Base-by-base conservation (phyloP, 2,329 filamentous ascomycete genomes). In the Mollisiaceae sp. region DNA sequence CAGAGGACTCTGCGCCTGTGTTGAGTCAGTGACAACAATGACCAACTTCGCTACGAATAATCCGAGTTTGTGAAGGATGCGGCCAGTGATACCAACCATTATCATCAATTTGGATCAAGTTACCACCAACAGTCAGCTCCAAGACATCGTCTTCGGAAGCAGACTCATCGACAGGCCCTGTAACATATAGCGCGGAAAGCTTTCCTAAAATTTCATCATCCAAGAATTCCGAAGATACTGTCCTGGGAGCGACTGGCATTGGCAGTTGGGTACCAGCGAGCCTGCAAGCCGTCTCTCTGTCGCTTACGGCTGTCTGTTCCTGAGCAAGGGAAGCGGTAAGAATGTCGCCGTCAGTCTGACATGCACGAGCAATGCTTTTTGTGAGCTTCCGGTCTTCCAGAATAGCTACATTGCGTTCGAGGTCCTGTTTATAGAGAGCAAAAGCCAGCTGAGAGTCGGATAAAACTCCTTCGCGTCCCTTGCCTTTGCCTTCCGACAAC, bases 321-420 rank as follows among this genome's bases (percentile, higher is more conserved):
- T 66, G 61, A 15, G 56, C 41, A 24, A 62, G 27, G 5, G 63
- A 22, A 8, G 47, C 43, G 4, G 35, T 59, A 9, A 73, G 52
- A 11, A 66, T 27, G 15, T 36, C n/a, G 5, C 65, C 69, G 69
- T 76, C 70, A 9, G 63, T 59, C 59, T 66, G 67, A n/a, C 71
- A 67, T 39, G 70, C 70, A 15, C 32, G 38, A n/a, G 65, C 66
- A 50, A 75, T 72, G 54, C 70, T 74, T 32, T 38, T 65, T 1
- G 68, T 68, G 70, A 75, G 71, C 3, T 41, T 61, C 12, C 62
- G 45, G 45, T 72, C 70, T 8, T 62, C 35, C 14, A 71, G 22
- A 2, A 69, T 55, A 9, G 59, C 43, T 27, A 61, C 32, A 27
- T 20, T 65, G 32, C 59, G 60, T 47, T 65, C 50, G 4, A 69